Evolutionary conservation across 1,284 basidiomycete genomes (phyloP), one percentile per base, ranked within the genome.

Genomic region (Naganishia liquefaciens): DNA sequence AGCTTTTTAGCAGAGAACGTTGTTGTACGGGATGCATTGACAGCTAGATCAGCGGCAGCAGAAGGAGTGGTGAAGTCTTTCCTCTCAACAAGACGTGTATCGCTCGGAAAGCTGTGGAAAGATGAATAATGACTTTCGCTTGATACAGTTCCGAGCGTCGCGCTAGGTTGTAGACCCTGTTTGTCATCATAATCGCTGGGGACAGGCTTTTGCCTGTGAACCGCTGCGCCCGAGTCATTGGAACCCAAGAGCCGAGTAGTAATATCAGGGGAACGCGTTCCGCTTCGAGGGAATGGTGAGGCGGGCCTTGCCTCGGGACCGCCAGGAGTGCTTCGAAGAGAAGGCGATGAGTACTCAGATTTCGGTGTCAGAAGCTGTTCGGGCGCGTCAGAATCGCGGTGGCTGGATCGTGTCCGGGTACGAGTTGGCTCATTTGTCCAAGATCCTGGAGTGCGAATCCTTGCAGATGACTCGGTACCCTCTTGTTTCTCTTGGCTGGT

Each of bases 301-400:
- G 54, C 21, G 54, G 30, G 11, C 3, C 15, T 6, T 40, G 44
- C 3, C 21, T 6, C 28, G 55, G 19, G 47, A 1, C 43, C 23
- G 21, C 13, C 46, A n/a, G 17, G 25, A 7, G 33, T 13, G 13
- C 23, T 60, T 28, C 15, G 21, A 7, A 3, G 28, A 23, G 17
- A 46, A 5, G 55, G 46, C 10, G 55, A n/a, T n/a, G n/a, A 39
- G n/a, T 49, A 60, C 15, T 21, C 23, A 4, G 55, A 60, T 49
- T 37, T 37, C n/a, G 55, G 55, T 7, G 55, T 60, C 13, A 60
- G 27, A 39, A 60, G n/a, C n/a, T 60, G 44, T 40, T 60, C 55
- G 6, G 49, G 55, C 21, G 17, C 30, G 23, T 49, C 55, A n/a
- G 55, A 60, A 17, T 46, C 46, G 6, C 33, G 46, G 15, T 49